These are phyloP conservation scores for Isoetes engelmannii DNA, from an alignment of 83 land plant species.

Conservation along the genomic window DNA sequence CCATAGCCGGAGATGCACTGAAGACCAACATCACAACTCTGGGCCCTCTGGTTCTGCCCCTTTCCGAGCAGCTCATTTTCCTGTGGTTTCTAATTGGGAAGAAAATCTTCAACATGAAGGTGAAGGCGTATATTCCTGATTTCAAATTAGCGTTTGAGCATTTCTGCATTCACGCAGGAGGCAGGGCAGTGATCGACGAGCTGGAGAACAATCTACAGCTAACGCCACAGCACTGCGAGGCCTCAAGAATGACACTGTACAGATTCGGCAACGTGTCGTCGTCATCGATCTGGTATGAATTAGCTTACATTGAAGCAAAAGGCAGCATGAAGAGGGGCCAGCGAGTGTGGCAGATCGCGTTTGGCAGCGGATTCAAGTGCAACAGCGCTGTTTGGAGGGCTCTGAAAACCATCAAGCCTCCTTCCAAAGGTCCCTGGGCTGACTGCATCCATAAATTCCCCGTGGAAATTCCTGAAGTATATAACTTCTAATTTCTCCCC, in stretches of 20 bases:
- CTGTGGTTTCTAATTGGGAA: constrained; percentile 28
- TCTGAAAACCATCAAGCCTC: constrained; percentile 24
- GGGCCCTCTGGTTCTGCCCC: constrained; percentile 42
- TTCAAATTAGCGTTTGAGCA: constrained; percentile 53
- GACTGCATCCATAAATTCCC: constrained; percentile 42
- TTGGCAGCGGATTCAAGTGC: constrained; percentile 54
- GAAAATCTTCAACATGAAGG: constrained; percentile 34
- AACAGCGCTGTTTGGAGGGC: constrained; percentile 55
- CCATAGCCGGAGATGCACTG: constrained; percentile 42
- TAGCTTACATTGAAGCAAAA: constrained; percentile 47
- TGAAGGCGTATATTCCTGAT: constrained; percentile 49
- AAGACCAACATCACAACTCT: constrained; percentile 44
- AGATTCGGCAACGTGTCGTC: constrained; percentile 49
- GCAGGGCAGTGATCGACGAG: constrained; percentile 42
- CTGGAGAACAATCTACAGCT: constrained; percentile 38
- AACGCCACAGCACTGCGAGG: constrained; percentile 36
- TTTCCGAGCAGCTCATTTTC: constrained; percentile 44
- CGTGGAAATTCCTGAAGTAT: constrained; percentile 21
- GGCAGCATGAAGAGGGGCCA: constrained; percentile 39
- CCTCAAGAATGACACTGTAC: constrained; percentile 46
- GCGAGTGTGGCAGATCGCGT: constrained; percentile 45
- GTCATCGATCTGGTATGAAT: constrained; percentile 47
- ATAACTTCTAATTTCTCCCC: no score
- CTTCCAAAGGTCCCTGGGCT: constrained; percentile 38
- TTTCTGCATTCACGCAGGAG: constrained; percentile 56